Percentiles rank a stretch among this genome's conserved stretches.
phyloP scores from a whole-genome alignment of 208 protist genomes.

The Acanthamoeba divionensis region DNA sequence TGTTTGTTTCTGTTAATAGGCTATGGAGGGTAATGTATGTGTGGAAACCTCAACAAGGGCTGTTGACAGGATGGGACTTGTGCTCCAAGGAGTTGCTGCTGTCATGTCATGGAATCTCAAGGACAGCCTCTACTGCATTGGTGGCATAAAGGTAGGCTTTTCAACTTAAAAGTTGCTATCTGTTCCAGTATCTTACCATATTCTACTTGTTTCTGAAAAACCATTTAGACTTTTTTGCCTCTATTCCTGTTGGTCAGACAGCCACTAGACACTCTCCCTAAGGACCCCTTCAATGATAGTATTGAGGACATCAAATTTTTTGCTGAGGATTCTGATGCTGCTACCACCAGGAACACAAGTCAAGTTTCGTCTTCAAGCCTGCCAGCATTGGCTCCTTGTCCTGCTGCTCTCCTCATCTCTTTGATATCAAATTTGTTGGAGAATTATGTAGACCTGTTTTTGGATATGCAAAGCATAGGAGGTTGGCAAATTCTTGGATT shows the following conservation, averaged over 20 bases:
- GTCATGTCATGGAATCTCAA: conserved; percentile 37
- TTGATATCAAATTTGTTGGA: conserved; percentile 1
- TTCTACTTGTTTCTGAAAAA: background rate
- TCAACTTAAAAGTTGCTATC: background rate
- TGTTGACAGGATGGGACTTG: background rate
- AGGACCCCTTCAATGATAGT: background rate
- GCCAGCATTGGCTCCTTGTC: background rate
- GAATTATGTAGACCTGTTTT: conserved; percentile 3
- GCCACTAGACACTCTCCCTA: background rate
- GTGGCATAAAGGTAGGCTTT: conserved; percentile 10
- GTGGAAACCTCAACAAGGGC: conserved; percentile 26
- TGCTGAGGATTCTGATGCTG: background rate
- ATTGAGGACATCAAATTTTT: conserved; percentile 32
- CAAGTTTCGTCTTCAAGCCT: background rate
- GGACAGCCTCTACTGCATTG: conserved; percentile 34
- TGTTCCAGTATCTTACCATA: background rate
- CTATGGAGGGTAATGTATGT: conserved; percentile 36
- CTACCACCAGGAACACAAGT: background rate
- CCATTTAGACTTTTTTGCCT: background rate
- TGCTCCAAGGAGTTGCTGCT: background rate
- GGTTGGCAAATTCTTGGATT: conserved; percentile 28
- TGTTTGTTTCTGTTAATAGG: background rate
- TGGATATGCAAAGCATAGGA: background rate
- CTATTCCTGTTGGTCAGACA: background rate
- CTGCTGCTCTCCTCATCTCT: conserved; percentile 26